These are phyloP conservation scores for Angomonas deanei DNA, from an alignment of 208 protist species.

Conservation along the genomic window DNA sequence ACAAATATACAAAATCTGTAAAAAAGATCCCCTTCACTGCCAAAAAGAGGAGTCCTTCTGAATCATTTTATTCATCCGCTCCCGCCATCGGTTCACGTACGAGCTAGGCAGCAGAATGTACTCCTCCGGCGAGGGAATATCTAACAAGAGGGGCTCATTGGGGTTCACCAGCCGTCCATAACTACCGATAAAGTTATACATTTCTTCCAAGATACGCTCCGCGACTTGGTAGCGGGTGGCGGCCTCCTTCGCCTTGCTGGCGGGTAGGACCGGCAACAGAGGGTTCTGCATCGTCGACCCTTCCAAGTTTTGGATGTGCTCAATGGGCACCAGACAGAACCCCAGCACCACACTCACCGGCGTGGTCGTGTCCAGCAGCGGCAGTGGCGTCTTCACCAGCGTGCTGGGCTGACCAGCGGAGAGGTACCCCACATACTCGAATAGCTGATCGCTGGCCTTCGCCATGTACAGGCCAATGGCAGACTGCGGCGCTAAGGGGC, in stretches of 20 bases:
- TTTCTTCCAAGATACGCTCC: slow-evolving; percentile 60
- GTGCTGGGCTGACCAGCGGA: slow-evolving; percentile 44
- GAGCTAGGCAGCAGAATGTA: slow-evolving; percentile 55
- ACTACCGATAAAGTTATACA: slow-evolving; percentile 66
- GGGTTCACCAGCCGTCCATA: slow-evolving; percentile 40
- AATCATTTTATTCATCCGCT: slow-evolving; percentile 37
- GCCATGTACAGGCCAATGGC: slow-evolving; percentile 62
- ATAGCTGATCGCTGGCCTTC: slow-evolving; percentile 39
- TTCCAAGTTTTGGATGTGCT: slow-evolving; percentile 54
- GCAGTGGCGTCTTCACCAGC: slow-evolving; percentile 36
- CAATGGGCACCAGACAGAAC: slow-evolving; percentile 44
- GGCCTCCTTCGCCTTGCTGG: not conserved
- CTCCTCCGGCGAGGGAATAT: slow-evolving; percentile 25
- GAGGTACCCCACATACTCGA: slow-evolving; percentile 65
- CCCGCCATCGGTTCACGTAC: slow-evolving; percentile 70
- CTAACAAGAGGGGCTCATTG: not conserved
- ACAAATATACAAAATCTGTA: slow-evolving; percentile 2
- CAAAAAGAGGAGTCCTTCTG: slow-evolving; percentile 62
- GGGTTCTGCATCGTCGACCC: too few relatives aligned
- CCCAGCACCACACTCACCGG: slow-evolving; percentile 51
- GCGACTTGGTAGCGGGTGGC: slow-evolving; percentile 60
- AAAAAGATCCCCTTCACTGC: slow-evolving; percentile 12
- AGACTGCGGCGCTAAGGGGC: slow-evolving; percentile 26
- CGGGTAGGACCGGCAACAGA: not conserved
- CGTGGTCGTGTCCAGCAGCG: slow-evolving; percentile 20